Evolutionary conservation across 192 early-diverging fungal genomes (phyloP), one percentile per base, ranked within the genome.

Genomic region (Umbelopsis vinacea): DNA sequence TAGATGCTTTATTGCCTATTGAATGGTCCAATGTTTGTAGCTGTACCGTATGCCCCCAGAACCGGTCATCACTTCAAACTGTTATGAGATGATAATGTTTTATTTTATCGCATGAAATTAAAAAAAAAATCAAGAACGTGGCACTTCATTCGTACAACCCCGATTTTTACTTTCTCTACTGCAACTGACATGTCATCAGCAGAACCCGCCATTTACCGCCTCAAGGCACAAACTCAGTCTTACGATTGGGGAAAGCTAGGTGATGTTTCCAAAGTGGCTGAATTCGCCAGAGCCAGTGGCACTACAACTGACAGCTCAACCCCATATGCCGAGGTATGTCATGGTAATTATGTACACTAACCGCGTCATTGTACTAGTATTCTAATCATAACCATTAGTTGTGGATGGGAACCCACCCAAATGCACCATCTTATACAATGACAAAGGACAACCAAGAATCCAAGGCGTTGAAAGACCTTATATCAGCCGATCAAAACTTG

Each of bases 401-500:
- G 21, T 97, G 96, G 96, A 97, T 98, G 97, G 96, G 96, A 24
- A 99, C 97, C 10, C 97, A 99, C 75, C 92, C 96, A 4, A 97
- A 91, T 79, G 96, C 87, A 2, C 95, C 96, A 3, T 94, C 93
- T 5, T 70, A 67, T 26, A 60, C 90, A 24, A 73, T 76, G 54
- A 81, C 71, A 10, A 21, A 84, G 48, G 83, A 79, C 0, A 71
- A 85, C 35, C 69, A 80, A 37, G 55, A 73, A 29, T 66, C 76
- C 6, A 80, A 75, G 22, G 83, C 89, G 2, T 83, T 96, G 24
- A 89, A 88, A 70, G 79, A 83, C 21, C 63, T 93, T 14, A 80
- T 97, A 35, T 72, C 74, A 17, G 70, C 84, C 14, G 71, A 93
- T 72, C 81, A 83, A 12, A 55, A 81, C n/a, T 80, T 86, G 21